These are phyloP conservation scores for Hypoxylon sp. DNA, from an alignment of 2,329 filamentous ascomycete species.

Conservation along the genomic window DNA sequence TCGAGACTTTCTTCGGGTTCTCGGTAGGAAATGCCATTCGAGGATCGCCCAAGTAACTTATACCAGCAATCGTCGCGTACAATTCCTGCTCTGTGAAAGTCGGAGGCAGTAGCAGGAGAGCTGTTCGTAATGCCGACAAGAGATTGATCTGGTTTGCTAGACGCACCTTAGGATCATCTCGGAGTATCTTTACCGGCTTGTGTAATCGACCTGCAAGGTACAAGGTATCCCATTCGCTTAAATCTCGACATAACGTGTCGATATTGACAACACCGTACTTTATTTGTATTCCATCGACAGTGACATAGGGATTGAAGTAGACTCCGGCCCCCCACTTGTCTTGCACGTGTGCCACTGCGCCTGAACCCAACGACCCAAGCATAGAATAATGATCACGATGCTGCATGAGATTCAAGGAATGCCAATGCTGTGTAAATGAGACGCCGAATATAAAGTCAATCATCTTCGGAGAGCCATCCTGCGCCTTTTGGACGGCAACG, in stretches of 20 bases:
- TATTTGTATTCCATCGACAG: slow-evolving; percentile 92
- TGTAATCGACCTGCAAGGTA: slow-evolving; percentile 97
- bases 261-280: slow-evolving; percentile 98
- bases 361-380: slow-evolving; percentile 84
- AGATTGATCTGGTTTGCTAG: slow-evolving; percentile 97
- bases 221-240: slow-evolving; percentile 90
- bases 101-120: slow-evolving; percentile 83
- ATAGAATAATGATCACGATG: slow-evolving; percentile 93
- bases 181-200: slow-evolving; percentile 94
- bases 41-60: slow-evolving; percentile 96
- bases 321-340: slow-evolving; percentile 90
- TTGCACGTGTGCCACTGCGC: slow-evolving; percentile 83
- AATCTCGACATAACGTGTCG: slow-evolving; percentile 84
- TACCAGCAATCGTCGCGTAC: slow-evolving; percentile 88
- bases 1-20: slow-evolving; percentile 89
- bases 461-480: slow-evolving; percentile 91
- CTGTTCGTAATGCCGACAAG: slow-evolving; percentile 87
- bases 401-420: slow-evolving; percentile 88
- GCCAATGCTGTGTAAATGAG: slow-evolving; percentile 94
- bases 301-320: slow-evolving; percentile 97
- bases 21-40: slow-evolving; percentile 92
- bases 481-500: slow-evolving; percentile 80
- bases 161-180: slow-evolving; percentile 90
- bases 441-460: slow-evolving; percentile 99
- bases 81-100: slow-evolving; percentile 87